Conservation (phyloP, 306 rosid genomes). For the Lotus japonicus region DNA sequence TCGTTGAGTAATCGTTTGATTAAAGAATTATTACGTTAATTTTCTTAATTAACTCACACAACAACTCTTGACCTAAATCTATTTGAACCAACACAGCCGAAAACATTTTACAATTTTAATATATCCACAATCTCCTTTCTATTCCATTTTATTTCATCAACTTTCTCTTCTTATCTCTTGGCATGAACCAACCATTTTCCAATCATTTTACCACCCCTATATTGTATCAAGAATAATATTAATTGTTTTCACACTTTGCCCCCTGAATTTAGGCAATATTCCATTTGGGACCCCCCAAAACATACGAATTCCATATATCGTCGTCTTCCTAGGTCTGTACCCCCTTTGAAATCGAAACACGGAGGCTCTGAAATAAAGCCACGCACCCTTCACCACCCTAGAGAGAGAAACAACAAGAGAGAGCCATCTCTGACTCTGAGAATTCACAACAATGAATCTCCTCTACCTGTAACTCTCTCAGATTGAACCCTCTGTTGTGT, state of each 20-base stretch:
- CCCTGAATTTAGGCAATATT: background rate
- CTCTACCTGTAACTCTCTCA: slow-evolving; percentile 25
- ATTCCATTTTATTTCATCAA: no score
- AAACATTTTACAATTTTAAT: no score
- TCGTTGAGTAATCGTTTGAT: no score
- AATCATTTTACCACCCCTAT: no score
- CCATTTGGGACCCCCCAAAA: slow-evolving; percentile 1
- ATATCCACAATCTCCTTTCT: no score
- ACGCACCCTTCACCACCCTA: background rate
- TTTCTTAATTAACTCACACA: no score
- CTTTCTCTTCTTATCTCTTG: no score
- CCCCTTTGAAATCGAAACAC: slow-evolving; percentile 26
- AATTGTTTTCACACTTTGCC: background rate
- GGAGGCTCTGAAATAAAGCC: slow-evolving; percentile 26
- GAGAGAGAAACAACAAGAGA: background rate
- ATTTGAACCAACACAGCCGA: no score
- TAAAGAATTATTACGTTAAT: no score
- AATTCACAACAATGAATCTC: slow-evolving; percentile 11
- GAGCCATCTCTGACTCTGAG: background rate
- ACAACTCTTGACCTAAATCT: no score
- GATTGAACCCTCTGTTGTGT: slow-evolving; percentile 23
- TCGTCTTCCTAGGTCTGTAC: slow-evolving; percentile 24
- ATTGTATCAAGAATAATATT: no score
- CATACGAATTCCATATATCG: slow-evolving; percentile 1
- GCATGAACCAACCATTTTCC: no score